Evolutionary conservation across 768 basidiomycete species (phyloP).

Genomic region (Leccinum olivaceopallidum): DNA sequence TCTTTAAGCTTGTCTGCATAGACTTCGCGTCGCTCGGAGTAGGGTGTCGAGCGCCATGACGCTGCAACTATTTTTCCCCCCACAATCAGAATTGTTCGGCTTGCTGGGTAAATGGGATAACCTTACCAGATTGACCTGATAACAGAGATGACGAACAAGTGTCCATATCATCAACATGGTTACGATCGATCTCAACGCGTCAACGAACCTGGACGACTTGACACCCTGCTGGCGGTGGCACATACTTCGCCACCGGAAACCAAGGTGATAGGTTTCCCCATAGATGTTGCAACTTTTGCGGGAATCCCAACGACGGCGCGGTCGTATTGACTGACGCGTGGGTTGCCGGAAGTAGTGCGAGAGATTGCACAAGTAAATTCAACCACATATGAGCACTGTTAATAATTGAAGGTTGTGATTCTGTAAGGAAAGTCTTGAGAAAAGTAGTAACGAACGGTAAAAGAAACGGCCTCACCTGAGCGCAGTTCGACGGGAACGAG

Average conservation of each 20-base stretch:
- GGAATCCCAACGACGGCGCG: background rate
- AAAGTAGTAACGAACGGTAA: too few species aligned
- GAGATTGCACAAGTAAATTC: background rate
- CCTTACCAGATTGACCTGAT: background rate
- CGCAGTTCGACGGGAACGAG: background rate
- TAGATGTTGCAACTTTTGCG: background rate
- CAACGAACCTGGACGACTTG: background rate
- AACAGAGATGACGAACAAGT: background rate
- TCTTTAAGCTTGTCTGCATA: slow-evolving; percentile 50
- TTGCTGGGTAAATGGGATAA: background rate
- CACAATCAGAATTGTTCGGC: background rate
- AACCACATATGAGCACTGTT: too few species aligned
- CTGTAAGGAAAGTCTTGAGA: too few species aligned
- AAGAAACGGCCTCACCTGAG: background rate
- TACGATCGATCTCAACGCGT: background rate
- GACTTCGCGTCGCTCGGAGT: slow-evolving; percentile 25
- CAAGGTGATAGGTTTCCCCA: background rate
- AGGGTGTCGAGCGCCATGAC: background rate
- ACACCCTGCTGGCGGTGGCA: background rate
- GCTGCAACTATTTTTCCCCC: background rate
- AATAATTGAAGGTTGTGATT: background rate
- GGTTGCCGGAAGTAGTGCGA: background rate
- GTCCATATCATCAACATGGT: too few species aligned
- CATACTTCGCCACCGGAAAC: background rate
- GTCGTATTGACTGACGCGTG: background rate